A percentile compares a stretch with the other conserved stretches of the same genome.
Conservation (phyloP, 495 filamentous ascomycete genomes). For the Tuber indicum region DNA sequence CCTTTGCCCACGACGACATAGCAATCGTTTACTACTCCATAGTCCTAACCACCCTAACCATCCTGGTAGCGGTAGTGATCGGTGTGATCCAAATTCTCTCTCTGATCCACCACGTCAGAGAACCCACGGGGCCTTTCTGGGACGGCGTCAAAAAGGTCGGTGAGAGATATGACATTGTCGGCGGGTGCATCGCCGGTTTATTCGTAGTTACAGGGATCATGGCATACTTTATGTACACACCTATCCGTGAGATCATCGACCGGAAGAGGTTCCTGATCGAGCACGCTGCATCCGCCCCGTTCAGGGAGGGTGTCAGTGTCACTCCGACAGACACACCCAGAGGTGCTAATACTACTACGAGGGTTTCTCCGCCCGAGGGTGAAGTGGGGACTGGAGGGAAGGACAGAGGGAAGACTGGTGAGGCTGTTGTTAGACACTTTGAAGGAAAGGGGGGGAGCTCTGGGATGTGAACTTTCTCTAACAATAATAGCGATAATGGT, state of each 20-base stretch:
- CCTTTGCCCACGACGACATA: slow-evolving; percentile 66
- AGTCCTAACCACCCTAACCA: slow-evolving; percentile 75
- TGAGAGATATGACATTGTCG: slow-evolving; percentile 81
- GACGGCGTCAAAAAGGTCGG: slow-evolving; percentile 68
- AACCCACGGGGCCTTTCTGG: slow-evolving; percentile 74
- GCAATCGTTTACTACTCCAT: slow-evolving; percentile 93
- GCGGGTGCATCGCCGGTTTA: slow-evolving; percentile 72
- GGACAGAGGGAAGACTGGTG: background rate
- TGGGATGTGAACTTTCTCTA: background rate
- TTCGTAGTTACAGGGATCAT: slow-evolving; percentile 70
- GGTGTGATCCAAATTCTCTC: slow-evolving; percentile 77
- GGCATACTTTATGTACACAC: slow-evolving; percentile 65
- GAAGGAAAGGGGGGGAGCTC: background rate
- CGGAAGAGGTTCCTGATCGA: slow-evolving; percentile 32
- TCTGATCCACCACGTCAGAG: slow-evolving; percentile 64
- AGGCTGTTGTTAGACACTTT: background rate
- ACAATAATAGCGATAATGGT: background rate
- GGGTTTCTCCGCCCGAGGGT: background rate
- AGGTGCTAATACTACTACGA: background rate
- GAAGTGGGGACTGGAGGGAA: background rate
- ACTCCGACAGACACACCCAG: background rate
- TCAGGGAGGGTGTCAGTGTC: background rate
- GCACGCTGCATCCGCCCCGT: background rate
- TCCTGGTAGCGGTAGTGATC: slow-evolving; percentile 79
- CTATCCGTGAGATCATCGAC: slow-evolving; percentile 64